A percentile compares a stretch with the other conserved stretches of the same genome.
phyloP scores from a whole-genome alignment of 345 rosid genomes.

The Lumnitzera littorea region DNA sequence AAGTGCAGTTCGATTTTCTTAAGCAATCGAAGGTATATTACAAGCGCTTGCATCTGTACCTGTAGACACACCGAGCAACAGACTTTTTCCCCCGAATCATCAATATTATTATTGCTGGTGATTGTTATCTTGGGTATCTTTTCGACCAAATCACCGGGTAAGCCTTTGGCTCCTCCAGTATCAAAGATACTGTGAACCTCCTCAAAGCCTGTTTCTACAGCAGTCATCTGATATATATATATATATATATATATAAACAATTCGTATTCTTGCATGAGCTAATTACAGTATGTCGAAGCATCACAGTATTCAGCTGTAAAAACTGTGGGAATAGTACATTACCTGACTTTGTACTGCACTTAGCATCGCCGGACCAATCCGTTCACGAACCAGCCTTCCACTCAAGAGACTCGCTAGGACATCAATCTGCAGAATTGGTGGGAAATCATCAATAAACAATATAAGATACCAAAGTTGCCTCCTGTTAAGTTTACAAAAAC shows the following conservation, averaged over 20 bases:
- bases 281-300: too few species aligned
- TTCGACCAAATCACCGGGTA: conserved; percentile 68
- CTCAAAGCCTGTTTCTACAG: conserved; percentile 66
- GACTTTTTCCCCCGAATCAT: conserved; percentile 71
- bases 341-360: conserved; percentile 99
- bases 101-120: conserved; percentile 48
- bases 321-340: conserved; percentile 1
- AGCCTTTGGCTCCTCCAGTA: conserved; percentile 68
- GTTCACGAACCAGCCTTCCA: conserved; percentile 95
- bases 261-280: neutral
- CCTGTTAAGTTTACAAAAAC: too few species aligned
- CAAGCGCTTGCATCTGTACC: conserved; percentile 25
- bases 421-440: conserved; percentile 58
- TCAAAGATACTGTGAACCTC: conserved; percentile 84
- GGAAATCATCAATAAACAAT: conserved; percentile 6
- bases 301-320: too few species aligned
- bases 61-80: conserved; percentile 97
- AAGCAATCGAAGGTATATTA: neutral
- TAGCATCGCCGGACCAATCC: conserved; percentile 98
- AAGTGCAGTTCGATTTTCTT: neutral
- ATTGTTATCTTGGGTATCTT: conserved; percentile 81
- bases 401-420: conserved; percentile 95
- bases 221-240: conserved; percentile 69
- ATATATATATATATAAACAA: neutral
- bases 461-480: neutral